Percentiles rank a stretch among this genome's conserved stretches.
Conservation (phyloP, 257 asterid species). For the Haberlea rhodopensis region DNA sequence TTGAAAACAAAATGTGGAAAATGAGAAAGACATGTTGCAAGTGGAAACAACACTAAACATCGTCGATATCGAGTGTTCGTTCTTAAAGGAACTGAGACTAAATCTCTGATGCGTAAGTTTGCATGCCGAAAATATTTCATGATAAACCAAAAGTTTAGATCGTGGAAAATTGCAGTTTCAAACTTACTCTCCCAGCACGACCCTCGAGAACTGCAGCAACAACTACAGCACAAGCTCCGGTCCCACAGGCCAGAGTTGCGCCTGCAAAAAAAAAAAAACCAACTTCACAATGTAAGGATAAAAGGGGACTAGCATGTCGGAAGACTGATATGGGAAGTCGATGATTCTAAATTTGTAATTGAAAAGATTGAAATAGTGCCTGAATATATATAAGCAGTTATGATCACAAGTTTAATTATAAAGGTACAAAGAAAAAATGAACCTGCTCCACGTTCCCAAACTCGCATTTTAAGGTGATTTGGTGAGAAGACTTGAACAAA, state of each 20-base stretch:
- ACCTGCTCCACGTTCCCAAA: conserved; percentile 99
- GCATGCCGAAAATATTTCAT: neutral
- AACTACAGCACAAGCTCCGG: conserved; percentile 93
- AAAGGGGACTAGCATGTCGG: too few relatives aligned
- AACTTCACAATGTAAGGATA: neutral
- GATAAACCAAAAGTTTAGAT: neutral
- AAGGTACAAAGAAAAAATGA: conserved; percentile 19
- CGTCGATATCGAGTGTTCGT: conserved; percentile 4
- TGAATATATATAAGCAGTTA: neutral
- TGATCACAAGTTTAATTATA: neutral
- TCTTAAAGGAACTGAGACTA: neutral
- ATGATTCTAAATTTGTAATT: neutral
- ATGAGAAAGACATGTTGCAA: neutral
- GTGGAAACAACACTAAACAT: neutral
- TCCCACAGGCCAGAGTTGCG: conserved; percentile 95
- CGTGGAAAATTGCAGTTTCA: neutral
- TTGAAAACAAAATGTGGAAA: conserved; percentile 2
- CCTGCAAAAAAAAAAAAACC: conserved; percentile 41
- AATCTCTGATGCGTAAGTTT: neutral
- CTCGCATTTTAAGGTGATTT: conserved; percentile 90
- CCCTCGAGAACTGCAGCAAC: conserved; percentile 95
- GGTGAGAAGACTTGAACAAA: conserved; percentile 84
- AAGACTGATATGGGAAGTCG: neutral
- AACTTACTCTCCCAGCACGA: conserved; percentile 74
- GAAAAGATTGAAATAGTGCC: neutral